Evolutionary conservation across 139 green algal genomes (phyloP), one percentile per base, ranked within the genome.

Genomic region (Micractinium sp.): DNA sequence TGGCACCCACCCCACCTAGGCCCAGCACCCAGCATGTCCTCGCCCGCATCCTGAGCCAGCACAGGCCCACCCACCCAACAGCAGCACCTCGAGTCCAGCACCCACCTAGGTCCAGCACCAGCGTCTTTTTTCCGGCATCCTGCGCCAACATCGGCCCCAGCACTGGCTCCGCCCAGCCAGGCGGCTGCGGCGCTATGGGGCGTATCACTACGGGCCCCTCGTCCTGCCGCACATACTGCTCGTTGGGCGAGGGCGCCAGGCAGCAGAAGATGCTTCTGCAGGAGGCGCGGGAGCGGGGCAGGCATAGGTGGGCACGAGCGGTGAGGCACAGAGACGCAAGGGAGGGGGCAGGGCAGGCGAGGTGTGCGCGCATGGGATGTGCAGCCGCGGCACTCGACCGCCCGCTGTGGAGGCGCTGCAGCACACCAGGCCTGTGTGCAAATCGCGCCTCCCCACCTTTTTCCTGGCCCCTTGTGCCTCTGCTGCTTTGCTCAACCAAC

Each of bases 101-200:
- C 74, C 29, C 83, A 87, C 83, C 83, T 81, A 99, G 92, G 89
- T 99, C 98, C 53, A 99, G 94, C 78, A 99, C 95, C 56, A 98
- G 93, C 0, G 91, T 96, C 87, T 98, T 98, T 76, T 94, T 98
- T n/a, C 92, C 85, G 39, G 33, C 41, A 71, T 88, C 85, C 47
- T 88, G 71, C 71, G 85, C 31, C n/a, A 88, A 73, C 85, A 33
- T 73, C 71, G 71, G 71, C 85, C 89, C 89, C 36, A 93, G 33
- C 27, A 93, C 90, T 7, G 90, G 91, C 75, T 93, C 90, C 25
- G 63, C 29, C 90, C 91, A 91, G 35, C 47, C 3, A 38, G 88
- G 56, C 88, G 88, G 60, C 85, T 88, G 63, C 63, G 87, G 86
- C 61, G 91, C 67, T 35, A 81, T 89, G 20, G 93, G 93, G 33